phyloP scores from a whole-genome alignment of 2,329 filamentous ascomycete genomes.

The Penicillium sp. region DNA sequence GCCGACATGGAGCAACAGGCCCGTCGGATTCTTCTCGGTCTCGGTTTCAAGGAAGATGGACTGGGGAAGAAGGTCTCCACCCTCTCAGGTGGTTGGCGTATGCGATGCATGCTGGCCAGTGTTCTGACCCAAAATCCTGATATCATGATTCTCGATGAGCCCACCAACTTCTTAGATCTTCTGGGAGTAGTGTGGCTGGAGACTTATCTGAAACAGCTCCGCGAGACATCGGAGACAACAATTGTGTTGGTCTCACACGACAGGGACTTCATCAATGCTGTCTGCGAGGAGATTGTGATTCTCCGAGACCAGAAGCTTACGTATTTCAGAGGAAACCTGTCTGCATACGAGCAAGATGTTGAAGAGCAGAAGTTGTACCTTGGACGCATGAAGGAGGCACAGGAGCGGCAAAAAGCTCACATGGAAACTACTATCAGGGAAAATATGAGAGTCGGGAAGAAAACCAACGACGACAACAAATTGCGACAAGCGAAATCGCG shows the following conservation, averaged over 20 bases:
- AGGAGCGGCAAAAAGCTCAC: conserved; percentile 75
- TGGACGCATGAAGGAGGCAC: conserved; percentile 72
- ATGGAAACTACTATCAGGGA: conserved; percentile 73
- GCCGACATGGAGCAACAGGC: conserved; percentile 63
- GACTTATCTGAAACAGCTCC: conserved; percentile 60
- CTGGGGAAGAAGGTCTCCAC: conserved; percentile 59
- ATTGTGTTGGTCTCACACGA: conserved; percentile 81
- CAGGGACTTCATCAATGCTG: conserved; percentile 71
- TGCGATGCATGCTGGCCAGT: conserved; percentile 62
- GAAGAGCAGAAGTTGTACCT: conserved; percentile 64
- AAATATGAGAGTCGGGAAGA: conserved; percentile 70
- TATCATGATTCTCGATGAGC: conserved; percentile 78
- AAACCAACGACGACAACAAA: conserved; percentile 78
- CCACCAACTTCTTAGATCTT: conserved; percentile 81
- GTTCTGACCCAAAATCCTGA: conserved; percentile 70
- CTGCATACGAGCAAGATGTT: conserved; percentile 65
- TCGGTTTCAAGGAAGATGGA: conserved; percentile 65
- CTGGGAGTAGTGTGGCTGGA: conserved; percentile 83
- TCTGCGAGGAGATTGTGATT: conserved; percentile 72
- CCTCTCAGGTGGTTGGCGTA: conserved; percentile 74
- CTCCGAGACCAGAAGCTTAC: conserved; percentile 67
- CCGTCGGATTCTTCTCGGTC: conserved; percentile 61
- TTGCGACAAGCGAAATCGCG: conserved; percentile 78
- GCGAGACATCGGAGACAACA: conserved; percentile 55
- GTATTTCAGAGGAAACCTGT: conserved; percentile 71